These are phyloP conservation scores for Pseudocercospora ulei DNA, from an alignment of 2,329 filamentous ascomycete genomes.

Conservation along the genomic window DNA sequence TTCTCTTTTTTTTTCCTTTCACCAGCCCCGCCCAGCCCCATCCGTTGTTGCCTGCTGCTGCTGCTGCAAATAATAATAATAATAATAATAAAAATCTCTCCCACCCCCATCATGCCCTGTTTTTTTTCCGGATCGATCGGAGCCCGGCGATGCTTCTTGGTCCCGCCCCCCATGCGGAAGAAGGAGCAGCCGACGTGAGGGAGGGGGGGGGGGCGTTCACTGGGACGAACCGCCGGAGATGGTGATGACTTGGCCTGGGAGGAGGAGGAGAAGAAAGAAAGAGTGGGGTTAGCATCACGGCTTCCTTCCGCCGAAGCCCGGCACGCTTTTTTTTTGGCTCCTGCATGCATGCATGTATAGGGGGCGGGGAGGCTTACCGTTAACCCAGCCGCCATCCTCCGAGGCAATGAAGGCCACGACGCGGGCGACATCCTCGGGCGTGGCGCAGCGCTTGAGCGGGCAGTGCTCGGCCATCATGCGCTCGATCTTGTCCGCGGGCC, in stretches of 20 bases:
- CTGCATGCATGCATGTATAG: neutral
- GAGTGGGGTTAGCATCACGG: conserved; percentile 14
- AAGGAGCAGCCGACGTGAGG: too few species aligned
- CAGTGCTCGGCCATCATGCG: conserved; percentile 44
- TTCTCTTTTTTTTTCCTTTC: too few species aligned
- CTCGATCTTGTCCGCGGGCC: conserved; percentile 45
- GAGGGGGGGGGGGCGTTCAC: too few species aligned
- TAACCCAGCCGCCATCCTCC: conserved; percentile 37
- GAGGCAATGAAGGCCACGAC: conserved; percentile 36
- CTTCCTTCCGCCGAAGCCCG: neutral
- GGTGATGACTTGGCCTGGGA: conserved; percentile 38
- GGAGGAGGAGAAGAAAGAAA: too few species aligned
- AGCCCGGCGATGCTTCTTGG: conserved; percentile 8
- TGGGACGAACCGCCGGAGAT: conserved; percentile 38
- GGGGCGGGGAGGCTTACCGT: conserved; percentile 28
- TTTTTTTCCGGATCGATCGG: neutral
- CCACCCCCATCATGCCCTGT: neutral
- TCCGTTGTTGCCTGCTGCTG: too few species aligned
- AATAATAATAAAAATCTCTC: too few species aligned
- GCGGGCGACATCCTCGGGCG: conserved; percentile 39
- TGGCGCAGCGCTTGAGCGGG: conserved; percentile 43
- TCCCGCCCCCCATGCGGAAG: neutral
- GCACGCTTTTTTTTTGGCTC: neutral
- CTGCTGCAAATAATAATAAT: too few species aligned
- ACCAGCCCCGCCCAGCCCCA: too few species aligned